A percentile compares a stretch with the other conserved stretches of the same genome.
Conservation (phyloP, 2,329 filamentous ascomycete species). For the Paracoccidioides lutzii region DNA sequence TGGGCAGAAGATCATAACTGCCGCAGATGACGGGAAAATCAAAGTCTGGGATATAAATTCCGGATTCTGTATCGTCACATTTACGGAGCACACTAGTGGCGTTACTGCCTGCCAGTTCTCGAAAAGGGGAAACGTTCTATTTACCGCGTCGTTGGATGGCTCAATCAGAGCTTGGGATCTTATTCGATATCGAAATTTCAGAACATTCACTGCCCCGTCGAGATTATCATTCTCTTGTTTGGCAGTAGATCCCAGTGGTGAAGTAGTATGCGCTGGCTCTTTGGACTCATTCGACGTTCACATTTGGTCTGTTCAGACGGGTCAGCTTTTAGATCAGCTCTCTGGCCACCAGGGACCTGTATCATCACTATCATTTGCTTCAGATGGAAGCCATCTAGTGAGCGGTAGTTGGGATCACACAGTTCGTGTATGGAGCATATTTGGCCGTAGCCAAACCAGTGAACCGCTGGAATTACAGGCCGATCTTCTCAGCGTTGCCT, state of each 20-base stretch:
- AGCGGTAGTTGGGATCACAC: slow-evolving; percentile 96
- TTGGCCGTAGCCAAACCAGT: slow-evolving; percentile 83
- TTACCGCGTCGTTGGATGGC: slow-evolving; percentile 88
- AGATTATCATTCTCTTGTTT: slow-evolving; percentile 85
- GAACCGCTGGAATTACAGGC: slow-evolving; percentile 87
- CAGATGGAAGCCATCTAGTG: slow-evolving; percentile 68
- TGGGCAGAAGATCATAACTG: slow-evolving; percentile 82
- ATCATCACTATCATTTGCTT: slow-evolving; percentile 74
- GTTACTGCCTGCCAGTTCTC: slow-evolving; percentile 90
- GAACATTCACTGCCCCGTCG: slow-evolving; percentile 89
- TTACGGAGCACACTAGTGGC: slow-evolving; percentile 89
- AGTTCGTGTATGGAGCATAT: slow-evolving; percentile 91
- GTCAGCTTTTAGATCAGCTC: slow-evolving; percentile 80
- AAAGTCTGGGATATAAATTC: slow-evolving; percentile 97
- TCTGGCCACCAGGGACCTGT: slow-evolving; percentile 91
- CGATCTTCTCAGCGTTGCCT: slow-evolving; percentile 73
- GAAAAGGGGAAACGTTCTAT: slow-evolving; percentile 87
- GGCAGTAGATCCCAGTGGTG: slow-evolving; percentile 92
- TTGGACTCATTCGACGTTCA: slow-evolving; percentile 95
- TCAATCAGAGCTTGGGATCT: slow-evolving; percentile 94
- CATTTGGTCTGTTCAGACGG: slow-evolving; percentile 97
- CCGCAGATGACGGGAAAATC: slow-evolving; percentile 92
- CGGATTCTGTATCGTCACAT: slow-evolving; percentile 95
- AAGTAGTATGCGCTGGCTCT: slow-evolving; percentile 89
- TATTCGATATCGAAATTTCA: slow-evolving; percentile 89